Percentiles rank a stretch among this genome's conserved stretches.
These are phyloP conservation scores for Colletotrichum neosansevieriae DNA, from an alignment of 2,329 filamentous ascomycete genomes.

Conservation along the genomic window DNA sequence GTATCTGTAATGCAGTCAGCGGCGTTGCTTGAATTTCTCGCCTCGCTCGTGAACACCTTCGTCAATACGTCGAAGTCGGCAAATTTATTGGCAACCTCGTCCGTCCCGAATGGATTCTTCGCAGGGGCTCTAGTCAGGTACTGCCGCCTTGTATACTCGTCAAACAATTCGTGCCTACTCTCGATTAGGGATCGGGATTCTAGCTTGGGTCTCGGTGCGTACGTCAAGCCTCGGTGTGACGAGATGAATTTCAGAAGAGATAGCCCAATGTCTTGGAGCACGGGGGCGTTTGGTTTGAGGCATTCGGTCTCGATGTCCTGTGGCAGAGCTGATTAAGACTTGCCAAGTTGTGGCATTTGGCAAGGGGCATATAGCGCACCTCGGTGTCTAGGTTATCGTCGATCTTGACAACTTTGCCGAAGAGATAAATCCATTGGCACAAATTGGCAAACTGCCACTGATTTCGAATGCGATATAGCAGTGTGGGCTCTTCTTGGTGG, in stretches of 20 bases:
- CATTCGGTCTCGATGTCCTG: conserved; percentile 92
- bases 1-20: conserved; percentile 61
- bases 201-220: conserved; percentile 51
- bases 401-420: conserved; percentile 90
- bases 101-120: conserved; percentile 86
- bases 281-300: conserved; percentile 80
- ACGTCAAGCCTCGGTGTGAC: conserved; percentile 93
- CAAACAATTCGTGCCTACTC: conserved; percentile 81
- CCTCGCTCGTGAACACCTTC: conserved; percentile 65
- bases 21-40: not conserved
- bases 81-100: conserved; percentile 80
- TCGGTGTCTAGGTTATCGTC: conserved; percentile 91
- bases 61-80: conserved; percentile 83
- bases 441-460: conserved; percentile 97
- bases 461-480: conserved; percentile 80
- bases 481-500: conserved; percentile 47
- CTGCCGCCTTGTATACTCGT: conserved; percentile 92
- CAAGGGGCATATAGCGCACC: conserved; percentile 63
- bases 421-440: conserved; percentile 93
- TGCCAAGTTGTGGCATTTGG: not conserved
- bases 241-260: conserved; percentile 92
- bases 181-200: conserved; percentile 12
- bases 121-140: conserved; percentile 84
- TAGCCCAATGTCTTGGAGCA: conserved; percentile 84
- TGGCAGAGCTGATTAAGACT: conserved; percentile 1